A percentile compares a stretch with the other conserved stretches of the same genome.
Evolutionary conservation across 2,329 filamentous ascomycete species (phyloP).

Genomic region (Teratosphaeria zuluensis): DNA sequence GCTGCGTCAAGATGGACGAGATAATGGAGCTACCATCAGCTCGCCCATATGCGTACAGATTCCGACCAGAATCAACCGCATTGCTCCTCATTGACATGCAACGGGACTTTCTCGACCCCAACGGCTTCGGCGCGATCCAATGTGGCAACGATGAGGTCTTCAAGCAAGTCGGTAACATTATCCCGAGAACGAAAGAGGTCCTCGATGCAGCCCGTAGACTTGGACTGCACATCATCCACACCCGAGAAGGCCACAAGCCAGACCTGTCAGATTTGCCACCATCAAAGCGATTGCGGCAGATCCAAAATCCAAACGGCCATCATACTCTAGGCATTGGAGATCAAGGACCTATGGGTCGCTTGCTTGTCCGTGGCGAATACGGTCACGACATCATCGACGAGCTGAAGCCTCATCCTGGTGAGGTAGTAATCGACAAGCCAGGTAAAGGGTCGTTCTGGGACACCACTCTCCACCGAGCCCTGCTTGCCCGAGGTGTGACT

Average conservation of each 20-base stretch:
- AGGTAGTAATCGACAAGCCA: conserved; percentile 49
- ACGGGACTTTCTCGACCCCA: conserved; percentile 40
- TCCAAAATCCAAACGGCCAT: conserved; percentile 36
- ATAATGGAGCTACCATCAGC: conserved; percentile 25
- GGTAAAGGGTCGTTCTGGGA: conserved; percentile 52
- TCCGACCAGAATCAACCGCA: conserved; percentile 38
- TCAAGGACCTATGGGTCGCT: conserved; percentile 42
- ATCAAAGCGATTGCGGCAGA: conserved; percentile 41
- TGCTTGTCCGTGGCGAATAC: conserved; percentile 45
- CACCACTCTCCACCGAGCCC: conserved; percentile 43
- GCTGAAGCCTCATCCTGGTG: conserved; percentile 40
- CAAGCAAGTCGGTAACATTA: conserved; percentile 16
- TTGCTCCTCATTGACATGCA: conserved; percentile 46
- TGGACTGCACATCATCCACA: conserved; percentile 40
- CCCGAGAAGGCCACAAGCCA: conserved; percentile 41
- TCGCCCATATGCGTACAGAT: conserved; percentile 40
- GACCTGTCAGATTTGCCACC: conserved; percentile 45
- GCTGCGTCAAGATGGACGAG: conserved; percentile 1
- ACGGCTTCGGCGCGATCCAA: conserved; percentile 45
- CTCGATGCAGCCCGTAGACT: conserved; percentile 33
- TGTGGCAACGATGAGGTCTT: conserved; percentile 29
- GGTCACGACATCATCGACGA: conserved; percentile 49
- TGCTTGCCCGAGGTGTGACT: conserved; percentile 47
- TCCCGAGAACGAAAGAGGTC: conserved; percentile 23
- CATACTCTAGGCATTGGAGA: conserved; percentile 43